Evolutionary conservation across 805 yeast species (phyloP), one percentile per base, ranked within the genome.

Genomic region (Schwanniomyces polymorphus): DNA sequence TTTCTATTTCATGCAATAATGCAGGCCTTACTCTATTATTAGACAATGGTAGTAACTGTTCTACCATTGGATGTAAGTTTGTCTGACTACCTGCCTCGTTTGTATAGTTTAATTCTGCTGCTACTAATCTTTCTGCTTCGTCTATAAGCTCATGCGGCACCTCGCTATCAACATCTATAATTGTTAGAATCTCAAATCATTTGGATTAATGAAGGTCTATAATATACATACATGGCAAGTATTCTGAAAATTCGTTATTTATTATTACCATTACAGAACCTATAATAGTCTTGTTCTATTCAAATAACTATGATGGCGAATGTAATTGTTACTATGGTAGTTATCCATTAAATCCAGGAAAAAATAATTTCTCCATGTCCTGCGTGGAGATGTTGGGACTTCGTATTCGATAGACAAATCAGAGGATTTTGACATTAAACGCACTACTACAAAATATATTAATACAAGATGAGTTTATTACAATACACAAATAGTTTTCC

Each of bases 181-280:
- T 11, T 3, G 27, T 21, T 37, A 21, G 26, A 17, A 37, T 21
- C 4, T 11, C 16, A 5, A 7, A 5, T 7, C 14, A 37, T 21
- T 14, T 7, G 2, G 21, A 31, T 6, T 14, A 7, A 7, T 12
- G 12, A 11, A n/a, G 8, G 2, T 31, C 14, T 5, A 8, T 16
- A 31, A 7, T 31, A 31, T 31, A 69, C 75, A 48, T 70, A 70
- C 75, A 68, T 10, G 72, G 73, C 35, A 75, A 60, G 40, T 71
- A 66, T 41, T 75, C 79, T 39, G 68, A 47, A 2, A 64, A 63
- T 33, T 67, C 71, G 52, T 62, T 60, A 45, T 67, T 61, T 48
- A 64, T 31, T 8, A 18, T 31, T 16, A 31, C 35, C 35, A 31
- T 31, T 3, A 31, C 21, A 3, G 10, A 31, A 31, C 8, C 4